These are phyloP conservation scores for Limonium bicolor DNA, from an alignment of 148 eudicot species.

Conservation along the genomic window DNA sequence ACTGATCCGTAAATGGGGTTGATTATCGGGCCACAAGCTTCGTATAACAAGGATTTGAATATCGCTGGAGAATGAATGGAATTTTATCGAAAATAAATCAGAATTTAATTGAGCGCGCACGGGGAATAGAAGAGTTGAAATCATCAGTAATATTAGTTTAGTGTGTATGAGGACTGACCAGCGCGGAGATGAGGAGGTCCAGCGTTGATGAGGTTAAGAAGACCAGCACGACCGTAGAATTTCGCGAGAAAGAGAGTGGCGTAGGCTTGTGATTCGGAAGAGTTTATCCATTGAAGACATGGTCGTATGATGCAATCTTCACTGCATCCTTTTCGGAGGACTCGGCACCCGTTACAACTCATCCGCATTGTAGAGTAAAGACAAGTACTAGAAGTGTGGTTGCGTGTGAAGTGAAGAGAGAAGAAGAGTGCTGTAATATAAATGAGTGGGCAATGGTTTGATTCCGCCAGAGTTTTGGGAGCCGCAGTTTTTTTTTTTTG, in stretches of 20 bases:
- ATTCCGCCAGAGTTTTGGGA: no score
- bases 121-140: neutral
- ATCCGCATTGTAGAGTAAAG: constrained; percentile 50
- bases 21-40: constrained; percentile 43
- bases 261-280: constrained; percentile 53
- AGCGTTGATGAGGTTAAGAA: constrained; percentile 60
- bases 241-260: constrained; percentile 86
- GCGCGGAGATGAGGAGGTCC: constrained; percentile 64
- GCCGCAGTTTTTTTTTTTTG: no score
- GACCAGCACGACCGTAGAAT: constrained; percentile 86
- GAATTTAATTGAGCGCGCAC: no score
- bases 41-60: constrained; percentile 31
- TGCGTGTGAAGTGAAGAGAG: no score
- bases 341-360: constrained; percentile 85
- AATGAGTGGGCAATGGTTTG: no score
- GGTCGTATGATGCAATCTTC: constrained; percentile 57
- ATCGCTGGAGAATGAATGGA: constrained; percentile 14
- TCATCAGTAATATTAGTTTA: no score
- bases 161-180: constrained; percentile 22
- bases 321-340: constrained; percentile 67
- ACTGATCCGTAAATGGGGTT: constrained; percentile 42
- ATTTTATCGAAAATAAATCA: neutral
- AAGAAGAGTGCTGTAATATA: no score
- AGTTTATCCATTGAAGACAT: constrained; percentile 65
- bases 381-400: no score